A percentile compares a stretch with the other conserved stretches of the same genome.
Conservation (phyloP, 2,329 filamentous ascomycete species). For the Daldinia sp. region DNA sequence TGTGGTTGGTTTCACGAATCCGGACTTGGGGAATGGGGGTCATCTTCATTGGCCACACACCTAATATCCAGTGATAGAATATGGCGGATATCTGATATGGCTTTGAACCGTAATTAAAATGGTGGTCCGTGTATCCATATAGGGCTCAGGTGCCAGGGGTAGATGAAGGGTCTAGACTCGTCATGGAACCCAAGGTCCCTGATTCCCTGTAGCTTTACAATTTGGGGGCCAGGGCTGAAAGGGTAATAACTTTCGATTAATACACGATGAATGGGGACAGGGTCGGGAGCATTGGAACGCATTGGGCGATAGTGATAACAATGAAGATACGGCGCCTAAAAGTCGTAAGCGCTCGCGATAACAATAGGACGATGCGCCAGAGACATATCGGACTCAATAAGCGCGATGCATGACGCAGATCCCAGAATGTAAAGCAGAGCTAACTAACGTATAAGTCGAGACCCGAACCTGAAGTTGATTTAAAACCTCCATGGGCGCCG, state of each 20-base stretch:
- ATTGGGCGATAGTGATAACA: conserved; percentile 2
- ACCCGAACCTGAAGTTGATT: conserved; percentile 6
- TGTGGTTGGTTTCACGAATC: not conserved
- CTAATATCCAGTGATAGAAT: not conserved
- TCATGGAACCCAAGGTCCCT: not conserved
- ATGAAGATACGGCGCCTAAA: conserved; percentile 2
- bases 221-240: no score
- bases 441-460: no score
- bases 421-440: conserved; percentile 27
- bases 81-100: not conserved
- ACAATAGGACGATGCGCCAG: conserved; percentile 23
- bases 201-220: not conserved
- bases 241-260: not conserved
- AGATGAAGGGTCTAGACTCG: not conserved
- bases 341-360: conserved; percentile 34
- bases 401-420: no score
- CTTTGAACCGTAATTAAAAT: not conserved
- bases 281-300: no score
- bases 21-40: not conserved
- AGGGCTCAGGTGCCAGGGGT: not conserved
- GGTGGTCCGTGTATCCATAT: conserved; percentile 4
- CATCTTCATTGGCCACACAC: not conserved
- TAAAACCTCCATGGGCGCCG: not conserved
- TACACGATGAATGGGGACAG: not conserved
- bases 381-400: no score